Evolutionary conservation across 208 protist species (phyloP).

Genomic region (Trypanosoma rangeli): DNA sequence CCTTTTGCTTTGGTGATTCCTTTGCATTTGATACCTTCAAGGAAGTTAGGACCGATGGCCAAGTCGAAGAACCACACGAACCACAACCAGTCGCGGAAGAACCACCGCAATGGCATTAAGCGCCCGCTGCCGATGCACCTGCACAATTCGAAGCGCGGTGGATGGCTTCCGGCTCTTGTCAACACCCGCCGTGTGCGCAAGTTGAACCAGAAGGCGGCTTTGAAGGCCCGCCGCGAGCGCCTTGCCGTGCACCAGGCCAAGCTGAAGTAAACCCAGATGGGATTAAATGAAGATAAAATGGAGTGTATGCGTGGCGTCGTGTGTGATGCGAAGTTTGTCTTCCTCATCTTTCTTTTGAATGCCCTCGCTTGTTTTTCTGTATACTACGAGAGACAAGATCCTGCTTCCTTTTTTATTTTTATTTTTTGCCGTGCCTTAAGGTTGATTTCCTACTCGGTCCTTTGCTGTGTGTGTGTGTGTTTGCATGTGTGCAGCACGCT

Average conservation of each 20-base stretch:
- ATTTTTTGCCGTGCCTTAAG: slow-evolving; percentile 1
- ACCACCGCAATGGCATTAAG: slow-evolving; percentile 92
- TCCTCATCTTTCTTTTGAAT: not conserved
- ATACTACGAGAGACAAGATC: not conserved
- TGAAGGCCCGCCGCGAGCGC: slow-evolving; percentile 77
- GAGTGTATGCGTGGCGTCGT: not conserved
- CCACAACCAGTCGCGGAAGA: slow-evolving; percentile 93
- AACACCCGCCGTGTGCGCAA: slow-evolving; percentile 87
- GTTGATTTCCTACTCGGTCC: not conserved
- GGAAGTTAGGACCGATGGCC: slow-evolving; percentile 58
- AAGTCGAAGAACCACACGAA: slow-evolving; percentile 95
- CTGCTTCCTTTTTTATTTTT: slow-evolving; percentile 7
- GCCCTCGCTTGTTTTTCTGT: not conserved
- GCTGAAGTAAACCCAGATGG: slow-evolving; percentile 12
- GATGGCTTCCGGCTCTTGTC: slow-evolving; percentile 76
- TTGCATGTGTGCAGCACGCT: not conserved
- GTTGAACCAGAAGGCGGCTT: slow-evolving; percentile 84
- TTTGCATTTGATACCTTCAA: not conserved
- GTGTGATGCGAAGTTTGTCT: not conserved
- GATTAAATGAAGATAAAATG: not conserved
- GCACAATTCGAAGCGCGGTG: slow-evolving; percentile 80
- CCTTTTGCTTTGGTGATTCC: not conserved
- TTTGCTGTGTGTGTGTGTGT: not conserved
- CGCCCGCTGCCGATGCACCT: slow-evolving; percentile 65
- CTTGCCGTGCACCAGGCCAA: slow-evolving; percentile 38